Evolutionary conservation across 2,329 filamentous ascomycete genomes (phyloP).

Genomic region (Fusarium veterinarium): DNA sequence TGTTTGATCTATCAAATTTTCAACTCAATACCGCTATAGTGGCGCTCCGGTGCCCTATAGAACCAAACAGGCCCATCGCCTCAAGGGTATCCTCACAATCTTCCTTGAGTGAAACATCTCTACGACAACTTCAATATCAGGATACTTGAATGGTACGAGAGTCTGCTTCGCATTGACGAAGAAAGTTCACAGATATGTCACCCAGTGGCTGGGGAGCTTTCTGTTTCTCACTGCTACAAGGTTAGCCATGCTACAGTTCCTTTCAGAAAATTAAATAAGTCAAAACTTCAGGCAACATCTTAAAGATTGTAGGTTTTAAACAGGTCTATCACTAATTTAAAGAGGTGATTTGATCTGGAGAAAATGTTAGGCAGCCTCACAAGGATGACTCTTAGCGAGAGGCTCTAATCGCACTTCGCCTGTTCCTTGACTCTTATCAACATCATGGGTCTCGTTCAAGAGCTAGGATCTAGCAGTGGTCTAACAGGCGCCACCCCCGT

Average conservation of each 20-base stretch:
- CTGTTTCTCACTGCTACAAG: too few species aligned
- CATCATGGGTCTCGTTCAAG: slow-evolving; percentile 2
- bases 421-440: background rate
- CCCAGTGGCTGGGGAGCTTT: background rate
- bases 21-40: background rate
- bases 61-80: background rate
- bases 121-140: background rate
- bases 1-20: background rate
- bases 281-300: background rate
- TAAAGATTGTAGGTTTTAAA: background rate
- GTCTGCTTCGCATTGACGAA: background rate
- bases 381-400: background rate
- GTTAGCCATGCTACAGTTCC: background rate
- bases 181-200: background rate
- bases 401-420: background rate
- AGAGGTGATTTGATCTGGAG: background rate
- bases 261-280: background rate
- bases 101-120: background rate
- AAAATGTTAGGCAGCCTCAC: background rate
- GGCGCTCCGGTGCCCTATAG: background rate
- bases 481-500: slow-evolving; percentile 9
- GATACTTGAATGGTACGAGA: background rate
- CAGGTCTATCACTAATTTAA: background rate
- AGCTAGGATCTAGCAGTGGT: background rate
- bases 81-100: background rate